These are phyloP conservation scores for Ceratobasidium sp. DNA, from an alignment of 1,284 basidiomycete genomes.

Conservation along the genomic window DNA sequence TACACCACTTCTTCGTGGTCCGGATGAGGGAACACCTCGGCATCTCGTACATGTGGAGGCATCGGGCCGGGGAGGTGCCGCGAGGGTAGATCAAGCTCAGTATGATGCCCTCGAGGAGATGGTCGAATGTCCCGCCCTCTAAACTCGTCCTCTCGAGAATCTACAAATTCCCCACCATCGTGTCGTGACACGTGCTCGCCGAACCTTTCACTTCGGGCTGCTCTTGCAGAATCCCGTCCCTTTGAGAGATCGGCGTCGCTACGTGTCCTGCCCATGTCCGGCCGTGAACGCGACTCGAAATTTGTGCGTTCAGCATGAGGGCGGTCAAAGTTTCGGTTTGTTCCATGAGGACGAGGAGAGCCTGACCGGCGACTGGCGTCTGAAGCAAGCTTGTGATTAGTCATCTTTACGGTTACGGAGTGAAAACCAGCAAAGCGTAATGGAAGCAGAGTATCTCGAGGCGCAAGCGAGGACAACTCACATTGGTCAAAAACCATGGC, in stretches of 20 bases:
- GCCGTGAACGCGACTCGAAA: constrained; percentile 10
- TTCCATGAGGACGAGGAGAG: constrained; percentile 28
- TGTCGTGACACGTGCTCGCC: not conserved
- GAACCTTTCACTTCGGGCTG: constrained; percentile 7
- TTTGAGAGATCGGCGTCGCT: constrained; percentile 1
- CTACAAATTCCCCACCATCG: constrained; percentile 10
- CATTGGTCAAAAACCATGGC: constrained; percentile 31
- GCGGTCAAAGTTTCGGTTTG: constrained; percentile 14
- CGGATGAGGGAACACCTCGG: constrained; percentile 4
- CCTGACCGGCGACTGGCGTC: constrained; percentile 29
- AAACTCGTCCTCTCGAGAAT: constrained; percentile 24
- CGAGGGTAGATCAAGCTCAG: not conserved
- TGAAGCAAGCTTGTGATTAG: constrained; percentile 4
- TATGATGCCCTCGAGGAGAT: constrained; percentile 6
- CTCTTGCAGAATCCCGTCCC: not conserved
- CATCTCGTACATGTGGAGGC: constrained; percentile 6
- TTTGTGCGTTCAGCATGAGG: constrained; percentile 13
- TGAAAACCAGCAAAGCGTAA: not conserved
- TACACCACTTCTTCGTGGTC: constrained; percentile 10
- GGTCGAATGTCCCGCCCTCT: constrained; percentile 17
- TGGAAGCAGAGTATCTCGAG: not conserved
- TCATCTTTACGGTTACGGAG: not conserved
- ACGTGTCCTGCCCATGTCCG: constrained; percentile 4
- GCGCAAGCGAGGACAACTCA: not conserved
- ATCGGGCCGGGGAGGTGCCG: not conserved